Evolutionary conservation across 768 basidiomycete genomes (phyloP).

Genomic region (Lactarius hengduanensis): DNA sequence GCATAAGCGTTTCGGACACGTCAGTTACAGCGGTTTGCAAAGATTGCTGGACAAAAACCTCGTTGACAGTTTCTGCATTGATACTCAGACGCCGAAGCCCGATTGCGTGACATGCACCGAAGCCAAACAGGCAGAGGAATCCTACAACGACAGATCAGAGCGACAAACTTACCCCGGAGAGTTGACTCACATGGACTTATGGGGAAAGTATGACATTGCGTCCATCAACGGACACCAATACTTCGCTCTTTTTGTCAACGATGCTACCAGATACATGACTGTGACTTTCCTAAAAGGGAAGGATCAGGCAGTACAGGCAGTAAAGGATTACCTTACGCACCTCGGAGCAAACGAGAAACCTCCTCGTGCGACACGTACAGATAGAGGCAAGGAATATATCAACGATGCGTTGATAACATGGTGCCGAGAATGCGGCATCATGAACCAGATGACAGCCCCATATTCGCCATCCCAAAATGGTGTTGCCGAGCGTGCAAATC

Average conservation of each 20-base stretch:
- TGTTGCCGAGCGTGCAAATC: too few species aligned
- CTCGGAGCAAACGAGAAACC: too few species aligned
- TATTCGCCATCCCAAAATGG: too few species aligned
- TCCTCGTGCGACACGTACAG: too few species aligned
- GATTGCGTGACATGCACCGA: neutral
- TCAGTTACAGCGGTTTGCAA: neutral
- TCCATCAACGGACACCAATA: neutral
- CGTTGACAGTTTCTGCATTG: rapidly evolving
- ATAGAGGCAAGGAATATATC: too few species aligned
- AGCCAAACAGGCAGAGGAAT: neutral
- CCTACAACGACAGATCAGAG: neutral
- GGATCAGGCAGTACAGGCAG: too few species aligned
- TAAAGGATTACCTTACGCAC: too few species aligned
- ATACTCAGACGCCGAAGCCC: neutral
- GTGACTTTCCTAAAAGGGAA: too few species aligned
- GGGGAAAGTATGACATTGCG: neutral
- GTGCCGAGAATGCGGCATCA: too few species aligned
- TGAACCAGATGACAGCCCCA: too few species aligned
- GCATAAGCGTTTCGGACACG: neutral
- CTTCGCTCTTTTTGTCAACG: neutral
- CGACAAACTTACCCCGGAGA: neutral
- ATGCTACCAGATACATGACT: neutral
- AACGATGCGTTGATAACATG: too few species aligned
- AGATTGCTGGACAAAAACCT: rapidly evolving
- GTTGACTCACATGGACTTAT: neutral